Conservation (phyloP, 2,329 filamentous ascomycete genomes). For the Hysterium pulicare region DNA sequence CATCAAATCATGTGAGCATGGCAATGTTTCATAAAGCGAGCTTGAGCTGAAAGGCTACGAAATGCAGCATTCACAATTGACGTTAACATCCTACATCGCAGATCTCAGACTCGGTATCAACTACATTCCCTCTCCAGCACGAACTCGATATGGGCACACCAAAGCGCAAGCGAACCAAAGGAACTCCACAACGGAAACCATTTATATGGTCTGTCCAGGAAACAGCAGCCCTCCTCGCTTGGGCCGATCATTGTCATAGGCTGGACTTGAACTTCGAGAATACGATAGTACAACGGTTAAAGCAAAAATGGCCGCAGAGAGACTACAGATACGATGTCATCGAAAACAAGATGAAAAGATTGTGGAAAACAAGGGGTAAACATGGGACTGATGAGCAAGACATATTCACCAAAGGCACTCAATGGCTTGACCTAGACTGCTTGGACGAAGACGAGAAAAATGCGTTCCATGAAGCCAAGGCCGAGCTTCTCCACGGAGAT, state of each 20-base stretch:
- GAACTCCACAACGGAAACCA: constrained; percentile 1
- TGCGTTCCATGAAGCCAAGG: constrained; percentile 2
- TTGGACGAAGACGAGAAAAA: constrained; percentile 2
- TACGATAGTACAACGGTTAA: background rate
- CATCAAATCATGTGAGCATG: background rate
- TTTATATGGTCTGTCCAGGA: constrained; percentile 1
- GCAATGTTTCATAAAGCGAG: constrained; percentile 2
- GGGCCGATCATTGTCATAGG: background rate
- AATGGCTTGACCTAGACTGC: constrained; percentile 1
- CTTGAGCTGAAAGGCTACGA: constrained; percentile 1
- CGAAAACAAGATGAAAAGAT: constrained; percentile 3
- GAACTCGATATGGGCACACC: constrained; percentile 2
- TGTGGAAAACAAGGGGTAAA: constrained; percentile 1
- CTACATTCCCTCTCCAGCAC: constrained; percentile 1
- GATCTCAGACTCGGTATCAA: constrained; percentile 1
- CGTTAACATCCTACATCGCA: background rate
- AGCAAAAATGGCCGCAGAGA: constrained; percentile 3
- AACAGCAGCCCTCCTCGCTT: constrained; percentile 2
- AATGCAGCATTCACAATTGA: constrained; percentile 3
- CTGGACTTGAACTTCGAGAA: background rate
- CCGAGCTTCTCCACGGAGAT: background rate
- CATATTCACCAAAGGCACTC: constrained; percentile 2
- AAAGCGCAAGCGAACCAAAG: background rate
- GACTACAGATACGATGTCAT: constrained; percentile 4
- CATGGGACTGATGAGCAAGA: constrained; percentile 1